These are phyloP conservation scores for Besnoitia besnoiti DNA, from an alignment of 169 alveolate genomes.

Conservation along the genomic window DNA sequence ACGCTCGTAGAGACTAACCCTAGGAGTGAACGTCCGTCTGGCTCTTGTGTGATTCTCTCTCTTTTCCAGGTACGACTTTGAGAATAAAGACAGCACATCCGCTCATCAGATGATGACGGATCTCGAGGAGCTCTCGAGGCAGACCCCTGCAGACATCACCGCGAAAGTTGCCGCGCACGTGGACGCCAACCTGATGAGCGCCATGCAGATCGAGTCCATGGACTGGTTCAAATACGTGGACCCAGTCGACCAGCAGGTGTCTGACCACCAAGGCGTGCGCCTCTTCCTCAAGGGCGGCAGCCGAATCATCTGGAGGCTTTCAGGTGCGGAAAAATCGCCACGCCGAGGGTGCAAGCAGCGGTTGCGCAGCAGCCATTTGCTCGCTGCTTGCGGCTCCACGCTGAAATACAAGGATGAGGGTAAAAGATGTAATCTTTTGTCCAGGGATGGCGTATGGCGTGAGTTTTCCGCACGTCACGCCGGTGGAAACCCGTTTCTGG, in stretches of 20 bases:
- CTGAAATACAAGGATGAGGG: too few species aligned
- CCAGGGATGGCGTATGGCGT: too few species aligned
- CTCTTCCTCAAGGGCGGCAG: conserved; percentile 87
- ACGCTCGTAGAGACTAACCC: too few species aligned
- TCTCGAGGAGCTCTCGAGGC: not conserved
- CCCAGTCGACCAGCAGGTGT: conserved; percentile 93
- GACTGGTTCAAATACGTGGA: conserved; percentile 89
- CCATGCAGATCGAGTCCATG: conserved; percentile 68
- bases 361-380: too few species aligned
- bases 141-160: conserved; percentile 1
- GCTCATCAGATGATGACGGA: conserved; percentile 32
- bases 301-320: conserved; percentile 88
- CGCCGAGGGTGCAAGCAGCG: not conserved
- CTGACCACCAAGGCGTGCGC: conserved; percentile 92
- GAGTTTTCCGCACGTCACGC: too few species aligned
- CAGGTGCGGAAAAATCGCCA: conserved; percentile 76
- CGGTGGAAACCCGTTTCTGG: too few species aligned
- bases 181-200: not conserved
- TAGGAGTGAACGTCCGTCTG: too few species aligned
- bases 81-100: conserved; percentile 53
- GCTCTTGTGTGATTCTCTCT: too few species aligned
- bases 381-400: too few species aligned
- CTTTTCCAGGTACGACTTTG: conserved; percentile 65
- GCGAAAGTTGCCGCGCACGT: conserved; percentile 15
- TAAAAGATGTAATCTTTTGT: too few species aligned